phyloP scores from a whole-genome alignment of 1,139 yeast genomes.

The Scheffersomyces segobiensis region DNA sequence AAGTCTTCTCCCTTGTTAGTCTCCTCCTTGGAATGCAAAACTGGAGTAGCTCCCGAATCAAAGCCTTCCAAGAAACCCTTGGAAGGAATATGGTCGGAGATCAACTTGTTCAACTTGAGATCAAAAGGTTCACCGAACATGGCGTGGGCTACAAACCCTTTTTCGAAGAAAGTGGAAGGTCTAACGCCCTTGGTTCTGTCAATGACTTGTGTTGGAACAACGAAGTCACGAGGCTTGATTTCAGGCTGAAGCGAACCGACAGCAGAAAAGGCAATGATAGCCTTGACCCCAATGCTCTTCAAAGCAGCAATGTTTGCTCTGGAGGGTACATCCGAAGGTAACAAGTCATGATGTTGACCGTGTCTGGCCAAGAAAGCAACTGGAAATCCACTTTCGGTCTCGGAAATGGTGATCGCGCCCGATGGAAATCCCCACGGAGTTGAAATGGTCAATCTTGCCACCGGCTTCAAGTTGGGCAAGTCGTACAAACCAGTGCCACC shows the following conservation, averaged over 20 bases:
- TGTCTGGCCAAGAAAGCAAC: constrained; percentile 96
- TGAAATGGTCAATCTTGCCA: constrained; percentile 73
- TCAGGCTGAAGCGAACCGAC: constrained; percentile 93
- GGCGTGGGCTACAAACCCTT: constrained; percentile 95
- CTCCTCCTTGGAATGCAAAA: constrained; percentile 55
- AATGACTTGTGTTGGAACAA: constrained; percentile 90
- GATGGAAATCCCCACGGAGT: constrained; percentile 99
- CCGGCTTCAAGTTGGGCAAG: constrained; percentile 77
- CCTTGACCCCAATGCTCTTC: constrained; percentile 81
- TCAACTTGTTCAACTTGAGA: constrained; percentile 62
- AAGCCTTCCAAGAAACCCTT: constrained; percentile 56
- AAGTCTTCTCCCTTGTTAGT: constrained; percentile 63
- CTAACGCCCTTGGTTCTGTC: constrained; percentile 97
- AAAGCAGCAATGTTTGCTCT: constrained; percentile 96
- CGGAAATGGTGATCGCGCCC: constrained; percentile 86
- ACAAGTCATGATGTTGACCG: constrained; percentile 82
- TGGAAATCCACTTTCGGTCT: constrained; percentile 72
- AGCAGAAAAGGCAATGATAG: constrained; percentile 90
- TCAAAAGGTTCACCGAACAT: constrained; percentile 98
- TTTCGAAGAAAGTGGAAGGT: constrained; percentile 85
- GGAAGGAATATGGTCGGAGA: constrained; percentile 56
- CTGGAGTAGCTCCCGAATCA: constrained; percentile 33
- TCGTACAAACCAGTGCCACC: constrained; percentile 99
- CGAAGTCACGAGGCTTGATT: constrained; percentile 92
- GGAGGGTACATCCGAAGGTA: constrained; percentile 90